Evolutionary conservation across 106 monocot genomes (phyloP).

Genomic region (Ottelia alismoides): DNA sequence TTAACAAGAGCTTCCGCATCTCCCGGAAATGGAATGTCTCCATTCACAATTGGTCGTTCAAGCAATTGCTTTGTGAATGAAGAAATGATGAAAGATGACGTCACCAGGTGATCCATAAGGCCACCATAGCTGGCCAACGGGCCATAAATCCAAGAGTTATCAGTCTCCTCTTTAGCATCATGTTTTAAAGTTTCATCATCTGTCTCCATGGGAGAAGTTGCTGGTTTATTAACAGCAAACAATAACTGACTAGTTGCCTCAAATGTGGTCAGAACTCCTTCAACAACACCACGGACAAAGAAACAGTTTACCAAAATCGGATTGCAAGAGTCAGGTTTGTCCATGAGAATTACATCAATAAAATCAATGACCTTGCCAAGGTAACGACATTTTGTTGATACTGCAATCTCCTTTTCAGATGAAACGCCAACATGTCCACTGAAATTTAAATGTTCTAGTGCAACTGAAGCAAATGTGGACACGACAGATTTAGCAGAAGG

Average conservation of each 20-base stretch:
- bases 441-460: constrained; percentile 84
- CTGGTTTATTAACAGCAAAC: constrained; percentile 61
- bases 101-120: constrained; percentile 80
- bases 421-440: constrained; percentile 25
- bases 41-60: constrained; percentile 65
- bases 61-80: constrained; percentile 75
- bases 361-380: constrained; percentile 88
- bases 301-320: constrained; percentile 78
- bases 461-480: constrained; percentile 45
- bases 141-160: constrained; percentile 80
- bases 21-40: constrained; percentile 36
- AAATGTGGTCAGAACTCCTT: constrained; percentile 73
- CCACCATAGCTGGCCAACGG: constrained; percentile 69
- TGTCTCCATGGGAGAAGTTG: constrained; percentile 93
- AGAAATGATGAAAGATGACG: constrained; percentile 76
- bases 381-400: constrained; percentile 79
- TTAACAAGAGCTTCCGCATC: constrained; percentile 79
- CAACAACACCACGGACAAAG: constrained; percentile 66
- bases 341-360: constrained; percentile 68
- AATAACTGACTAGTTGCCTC: constrained; percentile 93
- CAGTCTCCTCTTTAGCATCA: constrained; percentile 42
- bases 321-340: constrained; percentile 89
- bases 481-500: constrained; percentile 63
- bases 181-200: constrained; percentile 39
- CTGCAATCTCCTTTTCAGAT: constrained; percentile 35